phyloP scores from a whole-genome alignment of 345 rosid species.

The Zanthoxylum bungeanum region DNA sequence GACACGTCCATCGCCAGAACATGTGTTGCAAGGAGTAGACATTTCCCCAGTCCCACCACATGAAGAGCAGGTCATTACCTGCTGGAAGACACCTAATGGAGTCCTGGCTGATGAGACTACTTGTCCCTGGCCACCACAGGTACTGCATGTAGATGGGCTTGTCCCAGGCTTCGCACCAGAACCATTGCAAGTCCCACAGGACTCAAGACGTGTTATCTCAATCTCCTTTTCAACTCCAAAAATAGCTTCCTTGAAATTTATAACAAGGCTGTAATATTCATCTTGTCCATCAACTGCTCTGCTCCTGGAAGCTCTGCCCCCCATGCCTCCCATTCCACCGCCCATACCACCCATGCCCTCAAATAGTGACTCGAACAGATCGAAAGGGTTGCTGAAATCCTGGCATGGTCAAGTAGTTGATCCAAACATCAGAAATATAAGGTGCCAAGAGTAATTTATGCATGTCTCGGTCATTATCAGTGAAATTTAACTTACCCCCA shows the following conservation, averaged over 20 bases:
- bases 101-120: conserved; percentile 87
- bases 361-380: conserved; percentile 83
- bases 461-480: not conserved
- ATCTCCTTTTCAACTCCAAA: conserved; percentile 94
- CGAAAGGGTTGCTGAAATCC: conserved; percentile 98
- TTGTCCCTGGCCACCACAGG: conserved; percentile 97
- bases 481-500: conserved; percentile 67
- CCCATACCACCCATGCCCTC: conserved; percentile 94
- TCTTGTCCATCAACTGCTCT: conserved; percentile 90
- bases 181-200: conserved; percentile 82
- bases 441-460: not conserved
- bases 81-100: conserved; percentile 94
- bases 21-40: conserved; percentile 66
- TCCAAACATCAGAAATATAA: conserved; percentile 8
- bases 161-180: conserved; percentile 93
- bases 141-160: conserved; percentile 66
- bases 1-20: conserved; percentile 90
- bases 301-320: conserved; percentile 68
- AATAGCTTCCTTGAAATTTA: conserved; percentile 91
- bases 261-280: conserved; percentile 73
- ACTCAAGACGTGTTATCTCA: conserved; percentile 85
- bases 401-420: conserved; percentile 25
- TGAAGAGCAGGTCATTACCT: conserved; percentile 83
- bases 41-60: conserved; percentile 83
- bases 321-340: conserved; percentile 72